These are phyloP conservation scores for Ophiorrhiza pumila DNA, from an alignment of 257 asterid species.

Conservation along the genomic window DNA sequence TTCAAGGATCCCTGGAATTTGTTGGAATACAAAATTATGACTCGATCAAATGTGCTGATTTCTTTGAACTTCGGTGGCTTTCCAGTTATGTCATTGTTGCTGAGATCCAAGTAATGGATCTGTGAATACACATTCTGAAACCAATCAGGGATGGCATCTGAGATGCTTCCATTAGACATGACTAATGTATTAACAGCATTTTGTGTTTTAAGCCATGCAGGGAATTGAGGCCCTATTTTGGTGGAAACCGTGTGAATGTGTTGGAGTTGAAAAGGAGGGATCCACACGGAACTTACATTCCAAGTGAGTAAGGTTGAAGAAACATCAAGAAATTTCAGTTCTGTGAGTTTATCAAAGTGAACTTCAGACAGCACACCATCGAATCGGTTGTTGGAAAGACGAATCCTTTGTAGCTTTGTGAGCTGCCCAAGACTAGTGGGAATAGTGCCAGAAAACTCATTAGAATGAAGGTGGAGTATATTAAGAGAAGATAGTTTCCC, in stretches of 20 bases:
- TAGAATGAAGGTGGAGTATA: not conserved
- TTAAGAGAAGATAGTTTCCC: not conserved
- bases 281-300: constrained; percentile 22
- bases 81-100: constrained; percentile 14
- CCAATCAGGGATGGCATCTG: constrained; percentile 23
- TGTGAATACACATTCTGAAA: constrained; percentile 1
- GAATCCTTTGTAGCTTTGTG: not conserved
- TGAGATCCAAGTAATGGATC: constrained; percentile 17
- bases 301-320: constrained; percentile 7
- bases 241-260: not conserved
- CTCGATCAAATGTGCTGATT: not conserved
- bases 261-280: constrained; percentile 28
- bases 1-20: constrained; percentile 18
- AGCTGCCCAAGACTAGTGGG: constrained; percentile 11
- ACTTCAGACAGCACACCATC: constrained; percentile 10
- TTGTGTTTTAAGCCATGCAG: constrained; percentile 25
- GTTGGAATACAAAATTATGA: constrained; percentile 5
- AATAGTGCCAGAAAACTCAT: not conserved
- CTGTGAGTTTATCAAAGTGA: constrained; percentile 10
- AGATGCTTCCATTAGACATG: constrained; percentile 18
- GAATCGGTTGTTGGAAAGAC: constrained; percentile 1
- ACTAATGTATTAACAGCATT: not conserved
- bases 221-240: constrained; percentile 15
- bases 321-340: not conserved
- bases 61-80: constrained; percentile 16